A percentile compares a stretch with the other conserved stretches of the same genome.
These are phyloP conservation scores for Mrakia blollopis DNA, from an alignment of 768 basidiomycete species.

Conservation along the genomic window DNA sequence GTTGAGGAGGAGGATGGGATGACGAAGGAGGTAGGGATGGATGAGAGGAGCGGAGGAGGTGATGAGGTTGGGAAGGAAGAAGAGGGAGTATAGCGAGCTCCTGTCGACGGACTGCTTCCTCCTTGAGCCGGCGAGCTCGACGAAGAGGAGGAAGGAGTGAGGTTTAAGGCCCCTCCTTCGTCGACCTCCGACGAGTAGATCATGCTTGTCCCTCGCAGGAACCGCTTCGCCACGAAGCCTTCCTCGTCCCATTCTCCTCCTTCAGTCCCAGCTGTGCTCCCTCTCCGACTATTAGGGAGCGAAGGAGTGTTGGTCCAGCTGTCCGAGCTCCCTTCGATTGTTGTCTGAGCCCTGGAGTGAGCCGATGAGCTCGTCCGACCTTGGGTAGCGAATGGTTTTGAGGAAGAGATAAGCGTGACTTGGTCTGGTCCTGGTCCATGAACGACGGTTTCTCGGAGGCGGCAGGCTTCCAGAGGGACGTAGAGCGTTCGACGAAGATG, in stretches of 20 bases:
- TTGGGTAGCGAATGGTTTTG: not conserved
- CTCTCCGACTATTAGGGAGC: not conserved
- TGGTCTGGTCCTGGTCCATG: conserved; percentile 19
- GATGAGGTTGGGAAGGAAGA: not conserved
- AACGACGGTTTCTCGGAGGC: conserved; percentile 16
- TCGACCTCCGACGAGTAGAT: conserved; percentile 16
- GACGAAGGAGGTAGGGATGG: not conserved
- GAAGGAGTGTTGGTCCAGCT: not conserved
- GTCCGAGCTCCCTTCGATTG: not conserved
- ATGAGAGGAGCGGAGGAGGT: not conserved
- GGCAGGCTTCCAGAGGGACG: conserved; percentile 57
- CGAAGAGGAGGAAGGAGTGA: not conserved
- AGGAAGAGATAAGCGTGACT: conserved; percentile 10
- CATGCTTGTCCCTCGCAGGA: conserved; percentile 15
- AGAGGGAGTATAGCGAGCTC: not conserved
- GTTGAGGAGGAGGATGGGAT: not conserved
- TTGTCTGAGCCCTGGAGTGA: not conserved
- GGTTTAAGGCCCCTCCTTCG: not conserved
- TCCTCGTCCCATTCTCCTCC: not conserved
- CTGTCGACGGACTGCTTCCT: not conserved
- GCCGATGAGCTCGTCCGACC: not conserved
- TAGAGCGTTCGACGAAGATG: conserved; percentile 77
- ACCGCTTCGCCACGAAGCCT: not conserved
- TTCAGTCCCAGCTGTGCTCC: not conserved
- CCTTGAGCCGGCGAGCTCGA: not conserved